Evolutionary conservation across 805 yeast species (phyloP), one percentile per base, ranked within the genome.

Genomic region (Naumovozyma castellii): DNA sequence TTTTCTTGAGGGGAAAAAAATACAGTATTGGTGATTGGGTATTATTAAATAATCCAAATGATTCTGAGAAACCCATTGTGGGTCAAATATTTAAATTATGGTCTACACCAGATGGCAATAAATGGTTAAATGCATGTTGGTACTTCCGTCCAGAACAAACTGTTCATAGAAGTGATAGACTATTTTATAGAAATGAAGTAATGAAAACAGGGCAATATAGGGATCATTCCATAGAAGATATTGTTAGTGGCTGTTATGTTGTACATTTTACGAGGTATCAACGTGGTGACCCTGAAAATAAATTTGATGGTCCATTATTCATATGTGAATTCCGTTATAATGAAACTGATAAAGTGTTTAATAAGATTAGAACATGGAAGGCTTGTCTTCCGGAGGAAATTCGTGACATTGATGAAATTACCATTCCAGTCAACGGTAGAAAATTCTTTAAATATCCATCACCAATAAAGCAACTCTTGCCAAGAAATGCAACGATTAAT

Each of bases 331-430:
- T 77, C 60, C 78, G 98, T 54, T 92, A 88, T 64, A 90, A 90
- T 57, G 97, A 90, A 58, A 72, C 76, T 40, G 95, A 85, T 53
- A 84, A 85, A 60, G 80, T 80, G 20, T 92, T 92, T 70, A 92
- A 90, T 64, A 83, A 90, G 57, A 92, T 92, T 53, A 75, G 97
- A 56, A 90, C 98, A 2, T 92, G 98, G 98, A 90, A 86, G 62
- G 97, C 97, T 5, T 92, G 97, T 68, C 71, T 92, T 49, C 98
- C 98, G 0, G 97, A 92, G 62, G 97, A 90, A 61, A 83, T 90
- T 36, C 77, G 97, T 53, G 87, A 83, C 47, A 52, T 65, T 40
- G 90, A 84, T 53, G 97, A 88, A 54, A 82, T 84, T 27, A 77
- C 83, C 17, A 75, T 76, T 30, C 87, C 90, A 5, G 71, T 90